phyloP scores from a whole-genome alignment of 257 asterid genomes.

The Scutellaria minor region DNA sequence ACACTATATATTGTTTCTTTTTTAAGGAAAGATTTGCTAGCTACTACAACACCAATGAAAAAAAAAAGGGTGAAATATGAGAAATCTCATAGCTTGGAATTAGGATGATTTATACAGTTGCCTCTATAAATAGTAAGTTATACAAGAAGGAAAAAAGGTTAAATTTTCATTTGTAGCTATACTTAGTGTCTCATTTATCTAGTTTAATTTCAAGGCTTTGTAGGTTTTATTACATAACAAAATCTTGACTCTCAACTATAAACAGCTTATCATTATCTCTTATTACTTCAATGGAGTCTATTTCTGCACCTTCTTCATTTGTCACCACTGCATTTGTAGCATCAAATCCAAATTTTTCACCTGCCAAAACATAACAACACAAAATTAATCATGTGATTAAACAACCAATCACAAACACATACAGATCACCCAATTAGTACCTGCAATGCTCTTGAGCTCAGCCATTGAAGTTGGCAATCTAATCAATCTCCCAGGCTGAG shows the following conservation, averaged over 20 bases:
- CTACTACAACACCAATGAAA: no score
- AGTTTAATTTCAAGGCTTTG: not conserved
- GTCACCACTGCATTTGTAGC: constrained; percentile 61
- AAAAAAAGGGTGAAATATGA: no score
- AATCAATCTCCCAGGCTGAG: constrained; percentile 73
- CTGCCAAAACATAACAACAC: constrained; percentile 42
- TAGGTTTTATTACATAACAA: constrained; percentile 11
- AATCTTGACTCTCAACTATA: constrained; percentile 43
- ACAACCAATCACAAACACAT: no score
- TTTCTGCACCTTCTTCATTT: constrained; percentile 80
- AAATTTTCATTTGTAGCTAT: no score
- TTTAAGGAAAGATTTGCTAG: no score
- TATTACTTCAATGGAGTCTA: constrained; percentile 84
- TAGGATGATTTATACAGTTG: no score
- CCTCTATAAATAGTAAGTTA: no score
- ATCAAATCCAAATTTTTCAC: constrained; percentile 82
- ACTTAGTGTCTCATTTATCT: no score
- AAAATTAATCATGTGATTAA: no score
- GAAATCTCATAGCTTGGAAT: no score
- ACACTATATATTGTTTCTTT: no score
- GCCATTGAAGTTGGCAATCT: constrained; percentile 57
- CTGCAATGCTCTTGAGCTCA: constrained; percentile 73
- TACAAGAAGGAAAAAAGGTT: no score
- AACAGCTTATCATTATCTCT: constrained; percentile 87
- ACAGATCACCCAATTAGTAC: constrained; percentile 33